These are phyloP conservation scores for Miscanthus sacchariflorus DNA, from an alignment of 202 grass and related monocot species.

Conservation along the genomic window DNA sequence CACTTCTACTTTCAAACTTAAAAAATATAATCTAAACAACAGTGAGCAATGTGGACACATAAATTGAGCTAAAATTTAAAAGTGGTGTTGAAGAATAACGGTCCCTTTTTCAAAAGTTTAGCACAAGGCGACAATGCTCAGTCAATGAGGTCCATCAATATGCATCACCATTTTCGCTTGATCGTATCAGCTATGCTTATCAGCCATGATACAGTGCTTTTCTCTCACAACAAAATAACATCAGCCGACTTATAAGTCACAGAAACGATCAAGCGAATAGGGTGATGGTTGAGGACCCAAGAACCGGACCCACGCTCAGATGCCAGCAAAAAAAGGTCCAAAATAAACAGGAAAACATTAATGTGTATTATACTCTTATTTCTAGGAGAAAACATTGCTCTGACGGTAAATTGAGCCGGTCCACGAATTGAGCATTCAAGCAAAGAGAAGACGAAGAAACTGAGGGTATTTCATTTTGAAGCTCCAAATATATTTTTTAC, in stretches of 20 bases:
- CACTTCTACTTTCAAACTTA: not conserved
- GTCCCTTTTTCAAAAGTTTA: not conserved
- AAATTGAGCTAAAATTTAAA: not conserved
- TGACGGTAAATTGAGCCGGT: not conserved
- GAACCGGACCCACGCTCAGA: not conserved
- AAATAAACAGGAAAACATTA: not conserved
- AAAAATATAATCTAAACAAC: not conserved
- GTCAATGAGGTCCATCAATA: constrained; percentile 26
- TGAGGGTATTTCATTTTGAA: not conserved
- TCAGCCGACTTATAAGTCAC: no score
- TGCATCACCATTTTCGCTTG: no score
- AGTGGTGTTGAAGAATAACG: not conserved
- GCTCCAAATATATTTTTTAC: not conserved
- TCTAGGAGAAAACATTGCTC: not conserved
- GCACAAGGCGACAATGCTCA: constrained; percentile 16
- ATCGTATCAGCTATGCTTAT: no score
- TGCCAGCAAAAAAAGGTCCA: not conserved
- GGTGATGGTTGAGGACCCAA: not conserved
- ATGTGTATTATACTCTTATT: not conserved
- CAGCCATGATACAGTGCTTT: no score
- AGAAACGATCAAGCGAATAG: no score
- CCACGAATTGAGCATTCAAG: not conserved
- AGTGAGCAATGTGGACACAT: not conserved
- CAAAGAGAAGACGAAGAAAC: constrained; percentile 17
- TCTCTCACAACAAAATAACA: no score